Base-by-base conservation (phyloP, 768 basidiomycete species). In the Suillus clintonianus region DNA sequence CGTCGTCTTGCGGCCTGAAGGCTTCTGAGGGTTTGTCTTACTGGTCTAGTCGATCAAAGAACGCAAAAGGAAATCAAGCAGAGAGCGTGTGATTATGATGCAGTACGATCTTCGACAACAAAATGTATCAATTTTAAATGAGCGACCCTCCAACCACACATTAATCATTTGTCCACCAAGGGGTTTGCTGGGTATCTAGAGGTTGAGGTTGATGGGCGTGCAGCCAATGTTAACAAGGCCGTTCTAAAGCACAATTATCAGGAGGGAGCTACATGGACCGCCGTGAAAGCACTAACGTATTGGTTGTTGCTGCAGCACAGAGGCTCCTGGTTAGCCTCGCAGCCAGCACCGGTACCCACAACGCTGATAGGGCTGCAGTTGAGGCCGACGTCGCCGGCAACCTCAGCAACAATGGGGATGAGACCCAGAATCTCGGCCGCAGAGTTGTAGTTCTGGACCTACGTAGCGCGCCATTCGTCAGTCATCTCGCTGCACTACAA, bases 221-320 rank as follows among this genome's bases (percentile, higher is more conserved):
- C 80, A 80, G 43, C 77, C 79, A 65, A 80, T 70, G 47, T 74
- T 69, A 42, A 81, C 69, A 60, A 79, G 47, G 30, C 79, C 79
- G 50, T 71, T 71, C 79, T 79, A 8, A 48, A 41, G 17, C 5
- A 34, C 34, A 10, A 19, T n/a, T 9, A 30, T 11, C 11, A 42
- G 22, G 19, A 24, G 10, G 3, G 10, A 10, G 1, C 39, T 2
- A n/a, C n/a, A 4, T 19, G 9, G 39, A 10, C 30, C 22, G 3
- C 14, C 11, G 24, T 32, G 10, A 19, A 53, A 32, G 30, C 30
- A 50, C 84, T 82, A 37, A 79, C 78, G 71, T 78, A 83, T 51
- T 67, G 64, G 64, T 84, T 82, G 63, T 79, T 75, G 32, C 73
- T 64, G 70, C 85, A 86, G 71, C 84, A 86, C 48, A 84, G 79